A percentile compares a stretch with the other conserved stretches of the same genome.
Conservation (phyloP, 805 yeast genomes). For the Nakazawaea laoshanensis region DNA sequence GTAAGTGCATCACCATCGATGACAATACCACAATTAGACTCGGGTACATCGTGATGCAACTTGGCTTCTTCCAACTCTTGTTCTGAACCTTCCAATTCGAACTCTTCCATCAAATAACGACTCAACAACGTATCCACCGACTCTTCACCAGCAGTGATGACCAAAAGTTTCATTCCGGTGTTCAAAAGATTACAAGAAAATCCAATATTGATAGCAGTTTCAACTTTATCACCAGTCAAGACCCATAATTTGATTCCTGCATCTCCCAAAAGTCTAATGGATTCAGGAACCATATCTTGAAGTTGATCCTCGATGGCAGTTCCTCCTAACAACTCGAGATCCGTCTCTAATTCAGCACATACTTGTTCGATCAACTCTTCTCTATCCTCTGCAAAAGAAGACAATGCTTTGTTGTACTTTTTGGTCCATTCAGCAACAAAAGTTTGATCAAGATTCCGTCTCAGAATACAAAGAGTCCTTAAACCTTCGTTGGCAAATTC, state of each 20-base stretch:
- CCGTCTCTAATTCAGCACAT: conserved; percentile 65
- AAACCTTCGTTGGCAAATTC: conserved; percentile 78
- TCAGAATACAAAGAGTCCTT: conserved; percentile 75
- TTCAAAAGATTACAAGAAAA: conserved; percentile 74
- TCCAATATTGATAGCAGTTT: conserved; percentile 82
- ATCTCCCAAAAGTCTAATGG: conserved; percentile 56
- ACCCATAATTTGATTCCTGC: conserved; percentile 87
- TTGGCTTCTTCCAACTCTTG: conserved; percentile 51
- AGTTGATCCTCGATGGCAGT: conserved; percentile 82
- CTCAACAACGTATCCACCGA: conserved; percentile 40
- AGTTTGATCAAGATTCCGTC: conserved; percentile 57
- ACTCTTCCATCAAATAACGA: conserved; percentile 45
- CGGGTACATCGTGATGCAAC: conserved; percentile 58
- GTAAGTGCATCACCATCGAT: conserved; percentile 75
- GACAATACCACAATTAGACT: conserved; percentile 58
- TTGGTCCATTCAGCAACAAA: conserved; percentile 53
- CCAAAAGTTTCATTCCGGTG: conserved; percentile 67
- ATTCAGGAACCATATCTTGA: conserved; percentile 83
- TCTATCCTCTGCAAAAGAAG: conserved; percentile 50
- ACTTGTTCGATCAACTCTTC: conserved; percentile 68
- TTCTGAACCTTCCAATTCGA: conserved; percentile 48
- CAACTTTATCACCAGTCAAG: conserved; percentile 83
- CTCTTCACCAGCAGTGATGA: conserved; percentile 41
- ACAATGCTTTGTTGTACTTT: conserved; percentile 55
- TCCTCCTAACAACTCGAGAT: conserved; percentile 63